phyloP scores from a whole-genome alignment of 192 early-diverging fungal species.

The Pilaira anomala region DNA sequence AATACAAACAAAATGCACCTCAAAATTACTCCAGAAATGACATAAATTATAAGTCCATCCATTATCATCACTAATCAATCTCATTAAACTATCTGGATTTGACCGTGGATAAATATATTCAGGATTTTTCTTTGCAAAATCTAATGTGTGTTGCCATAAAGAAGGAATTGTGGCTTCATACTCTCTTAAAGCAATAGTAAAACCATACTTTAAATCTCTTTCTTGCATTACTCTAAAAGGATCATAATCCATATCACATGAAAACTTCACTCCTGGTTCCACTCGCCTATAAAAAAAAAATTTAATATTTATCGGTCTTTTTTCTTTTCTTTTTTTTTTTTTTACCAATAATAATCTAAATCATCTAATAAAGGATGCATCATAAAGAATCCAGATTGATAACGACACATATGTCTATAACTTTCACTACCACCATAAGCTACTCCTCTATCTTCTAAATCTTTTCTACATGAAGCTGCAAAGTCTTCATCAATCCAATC shows the following conservation, averaged over 20 bases:
- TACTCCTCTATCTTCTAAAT: slow-evolving; percentile 51
- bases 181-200: slow-evolving; percentile 71
- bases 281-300: slow-evolving; percentile 47
- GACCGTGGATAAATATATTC: slow-evolving; percentile 43
- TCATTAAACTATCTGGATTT: slow-evolving; percentile 38
- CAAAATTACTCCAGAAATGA: slow-evolving; percentile 91
- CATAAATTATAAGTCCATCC: slow-evolving; percentile 63
- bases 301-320: neutral
- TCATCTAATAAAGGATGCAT: slow-evolving; percentile 64
- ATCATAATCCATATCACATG: slow-evolving; percentile 83
- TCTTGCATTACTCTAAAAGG: slow-evolving; percentile 80
- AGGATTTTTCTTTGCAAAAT: slow-evolving; percentile 48
- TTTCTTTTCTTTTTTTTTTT: neutral
- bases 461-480: slow-evolving; percentile 47
- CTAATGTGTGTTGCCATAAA: slow-evolving; percentile 61
- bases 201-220: slow-evolving; percentile 76
- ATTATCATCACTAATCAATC: slow-evolving; percentile 55
- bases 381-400: slow-evolving; percentile 76
- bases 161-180: slow-evolving; percentile 64
- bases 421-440: slow-evolving; percentile 66
- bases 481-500: slow-evolving; percentile 67
- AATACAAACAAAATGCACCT: slow-evolving; percentile 53
- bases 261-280: slow-evolving; percentile 81
- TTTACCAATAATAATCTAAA: slow-evolving; percentile 81
- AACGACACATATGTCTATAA: slow-evolving; percentile 80